Conservation (phyloP, 2,329 filamentous ascomycete genomes). For the Colletotrichum incanum region DNA sequence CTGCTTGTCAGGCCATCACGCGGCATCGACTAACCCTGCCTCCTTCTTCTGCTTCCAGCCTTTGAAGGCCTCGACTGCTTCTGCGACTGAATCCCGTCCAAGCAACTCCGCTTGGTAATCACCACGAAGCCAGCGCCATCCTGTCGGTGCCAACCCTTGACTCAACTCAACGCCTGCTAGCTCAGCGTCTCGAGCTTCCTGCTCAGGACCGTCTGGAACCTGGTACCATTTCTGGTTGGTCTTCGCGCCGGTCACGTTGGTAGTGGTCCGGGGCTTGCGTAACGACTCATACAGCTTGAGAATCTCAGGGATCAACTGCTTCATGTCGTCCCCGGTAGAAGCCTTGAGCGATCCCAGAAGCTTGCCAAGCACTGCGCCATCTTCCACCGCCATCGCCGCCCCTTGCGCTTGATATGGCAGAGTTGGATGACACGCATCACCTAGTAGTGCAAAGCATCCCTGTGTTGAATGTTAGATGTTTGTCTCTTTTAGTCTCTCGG, state of each 20-base stretch:
- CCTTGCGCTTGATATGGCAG: conserved; percentile 48
- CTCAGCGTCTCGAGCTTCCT: conserved; percentile 31
- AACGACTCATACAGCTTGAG: conserved; percentile 28
- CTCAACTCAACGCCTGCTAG: neutral
- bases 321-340: neutral
- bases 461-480: too few relatives aligned
- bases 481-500: too few relatives aligned
- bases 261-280: conserved; percentile 18
- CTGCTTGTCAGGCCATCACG: too few relatives aligned
- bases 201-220: conserved; percentile 26
- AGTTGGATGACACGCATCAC: conserved; percentile 42
- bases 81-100: neutral
- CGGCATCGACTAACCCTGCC: too few relatives aligned
- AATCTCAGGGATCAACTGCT: neutral
- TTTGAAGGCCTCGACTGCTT: neutral
- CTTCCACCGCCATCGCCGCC: conserved; percentile 48
- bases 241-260: conserved; percentile 12
- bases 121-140: neutral
- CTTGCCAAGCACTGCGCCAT: conserved; percentile 46
- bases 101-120: neutral
- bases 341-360: conserved; percentile 48
- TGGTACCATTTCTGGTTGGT: conserved; percentile 39
- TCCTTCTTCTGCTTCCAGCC: neutral
- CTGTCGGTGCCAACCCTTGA: neutral
- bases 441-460: conserved; percentile 42